Conservation (phyloP, 164 flowering plant species). For the Liquidambar formosana region DNA sequence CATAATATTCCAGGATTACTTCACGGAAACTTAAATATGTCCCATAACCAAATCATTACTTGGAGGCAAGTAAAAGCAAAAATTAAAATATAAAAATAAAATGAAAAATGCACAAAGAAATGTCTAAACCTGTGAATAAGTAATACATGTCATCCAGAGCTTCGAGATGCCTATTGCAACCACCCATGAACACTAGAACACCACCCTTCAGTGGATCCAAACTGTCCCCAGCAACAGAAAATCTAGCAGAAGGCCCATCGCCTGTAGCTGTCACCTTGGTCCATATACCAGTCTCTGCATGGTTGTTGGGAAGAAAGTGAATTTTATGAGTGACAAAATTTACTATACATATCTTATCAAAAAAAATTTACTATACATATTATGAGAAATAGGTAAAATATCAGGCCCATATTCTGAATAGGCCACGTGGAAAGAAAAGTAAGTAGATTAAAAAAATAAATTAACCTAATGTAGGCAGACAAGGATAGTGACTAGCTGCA, state of each 20-base stretch:
- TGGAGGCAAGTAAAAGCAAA: not conserved
- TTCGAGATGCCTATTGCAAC: slow-evolving; percentile 86
- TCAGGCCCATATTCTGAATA: slow-evolving; percentile 2
- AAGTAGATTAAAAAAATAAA: not conserved
- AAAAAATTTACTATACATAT: too few relatives aligned
- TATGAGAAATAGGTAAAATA: not conserved
- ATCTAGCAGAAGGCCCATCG: slow-evolving; percentile 87
- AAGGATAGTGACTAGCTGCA: not conserved
- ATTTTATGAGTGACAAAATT: not conserved
- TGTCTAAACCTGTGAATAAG: slow-evolving; percentile 76
- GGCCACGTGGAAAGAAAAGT: not conserved
- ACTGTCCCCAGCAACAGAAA: slow-evolving; percentile 88
- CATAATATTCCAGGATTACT: slow-evolving; percentile 6
- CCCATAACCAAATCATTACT: not conserved
- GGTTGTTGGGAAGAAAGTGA: not conserved
- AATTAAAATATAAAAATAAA: too few relatives aligned
- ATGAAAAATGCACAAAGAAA: slow-evolving; percentile 4
- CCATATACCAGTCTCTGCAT: slow-evolving; percentile 79
- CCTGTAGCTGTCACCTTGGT: slow-evolving; percentile 60
- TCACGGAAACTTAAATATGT: not conserved
- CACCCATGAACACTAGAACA: slow-evolving; percentile 78
- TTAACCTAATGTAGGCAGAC: not conserved
- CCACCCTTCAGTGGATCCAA: slow-evolving; percentile 68
- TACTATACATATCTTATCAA: too few relatives aligned
- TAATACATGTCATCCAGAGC: slow-evolving; percentile 92